Base-by-base conservation (phyloP, 768 basidiomycete species). In the Suillus subluteus region DNA sequence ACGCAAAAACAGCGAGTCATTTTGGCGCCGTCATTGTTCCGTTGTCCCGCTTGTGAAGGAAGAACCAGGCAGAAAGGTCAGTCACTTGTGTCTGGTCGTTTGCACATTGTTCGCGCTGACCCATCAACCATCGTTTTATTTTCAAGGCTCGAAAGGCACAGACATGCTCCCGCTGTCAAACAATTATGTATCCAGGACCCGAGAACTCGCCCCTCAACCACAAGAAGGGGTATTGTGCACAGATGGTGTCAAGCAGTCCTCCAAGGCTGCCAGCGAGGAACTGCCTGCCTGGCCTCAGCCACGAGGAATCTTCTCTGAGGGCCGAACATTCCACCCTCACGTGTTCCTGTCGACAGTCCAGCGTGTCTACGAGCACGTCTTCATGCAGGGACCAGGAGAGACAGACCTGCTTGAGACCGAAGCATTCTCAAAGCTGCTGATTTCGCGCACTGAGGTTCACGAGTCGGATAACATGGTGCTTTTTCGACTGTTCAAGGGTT, bases 211-310 rank as follows among this genome's bases (percentile, higher is more conserved):
- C 38, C 9, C 38, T 38, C 38, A 38, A 38, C 38, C 38, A 38
- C 38, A 38, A 38, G 38, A 11, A 12, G 38, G 38, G 38, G 11
- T 38, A 38, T 3, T 38, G n/a, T n/a, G 38, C 11, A 11, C 38
- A 11, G 38, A 38, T 38, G 38, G 38, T 38, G 38, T 48, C 48
- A 48, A 48, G n/a, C 48, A 48, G 48, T 23, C 12, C n/a, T 48
- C 48, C 2, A 48, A 48, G 48, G n/a, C 11, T 6, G 5, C n/a
- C 1, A 0, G 48, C n/a, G 12, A 48, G n/a, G n/a, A 48, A 6
- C 48, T 48, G 11, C 48, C 48, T 48, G n/a, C n/a, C 48, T 48
- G 48, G n/a, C 48, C 48, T 13, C 48, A 48, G 48, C 48, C 48
- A 23, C 12, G 2, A 48, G 48, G 48, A 12, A 23, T 48, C 4